Base-by-base conservation (phyloP, 176 grass and related monocot species). In the Puccinellia tenuiflora region DNA sequence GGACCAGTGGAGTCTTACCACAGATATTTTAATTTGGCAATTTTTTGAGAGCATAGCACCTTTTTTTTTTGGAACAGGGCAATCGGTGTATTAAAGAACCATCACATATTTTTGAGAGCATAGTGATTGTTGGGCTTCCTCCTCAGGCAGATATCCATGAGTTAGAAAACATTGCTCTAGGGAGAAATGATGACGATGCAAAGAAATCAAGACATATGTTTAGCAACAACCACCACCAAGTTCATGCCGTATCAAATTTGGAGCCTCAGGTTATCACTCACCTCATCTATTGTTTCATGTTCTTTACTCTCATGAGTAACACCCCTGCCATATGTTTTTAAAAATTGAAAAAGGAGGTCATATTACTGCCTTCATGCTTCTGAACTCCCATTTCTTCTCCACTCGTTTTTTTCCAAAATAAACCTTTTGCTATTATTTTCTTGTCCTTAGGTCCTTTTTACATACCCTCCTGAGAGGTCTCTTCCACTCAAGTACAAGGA, bases 401-500 rank as follows among this genome's bases (percentile, higher is more conserved):
- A 21, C 37, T 87, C 6, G 16, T 21, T 60, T 50, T 66, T 40
- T 75, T 61, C 30, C 47, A 18, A 25, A 21, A 60, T 68, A 65
- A 43, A 47, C 56, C 31, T 60, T 76, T 16, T 86, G 7, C 40
- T 82, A 84, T 59, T 87, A 76, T 85, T 80, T 83, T 6, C 60
- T 82, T 79, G 30, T 88, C 50, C 2, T 34, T 74, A 96, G 97
- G 87, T 99, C 78, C 97, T 99, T 78, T 99, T 99, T 84, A 88
- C 94, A 54, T 99, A 99, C 82, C 97, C 97, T 80, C 91, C 91
- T 33, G 91, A 94, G 60, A 99, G 89, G 62, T 84, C 85, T 90
- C 86, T 99, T 45, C 97, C 97, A 16, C 89, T 96, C 45, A 99
- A 99, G 78, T 96, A 92, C 84, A 96, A 96, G 76, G 97, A 99